Conservation (phyloP, 2,329 filamentous ascomycete species). For the Aspergillus flavus region DNA sequence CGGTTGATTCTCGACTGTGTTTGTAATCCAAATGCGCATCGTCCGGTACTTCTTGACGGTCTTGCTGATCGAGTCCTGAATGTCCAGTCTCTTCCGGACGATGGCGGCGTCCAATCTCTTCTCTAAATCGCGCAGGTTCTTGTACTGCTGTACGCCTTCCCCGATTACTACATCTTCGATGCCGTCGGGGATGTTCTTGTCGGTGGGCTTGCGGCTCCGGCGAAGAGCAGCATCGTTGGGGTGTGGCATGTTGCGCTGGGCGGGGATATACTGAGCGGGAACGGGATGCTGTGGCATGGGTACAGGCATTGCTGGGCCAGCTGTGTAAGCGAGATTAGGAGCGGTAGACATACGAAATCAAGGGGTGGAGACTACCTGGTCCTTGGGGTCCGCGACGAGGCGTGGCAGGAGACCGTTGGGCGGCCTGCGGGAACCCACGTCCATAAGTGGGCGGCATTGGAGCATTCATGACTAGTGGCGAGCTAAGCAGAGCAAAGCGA, state of each 20-base stretch:
- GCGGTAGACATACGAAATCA: slow-evolving; percentile 16
- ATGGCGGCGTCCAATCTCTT: slow-evolving; percentile 87
- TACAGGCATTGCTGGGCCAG: slow-evolving; percentile 37
- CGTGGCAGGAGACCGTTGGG: slow-evolving; percentile 46
- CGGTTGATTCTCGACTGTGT: slow-evolving; percentile 89
- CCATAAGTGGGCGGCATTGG: slow-evolving; percentile 46
- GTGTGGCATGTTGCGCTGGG: slow-evolving; percentile 40
- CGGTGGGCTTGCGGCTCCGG: slow-evolving; percentile 85
- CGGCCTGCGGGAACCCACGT: slow-evolving; percentile 43
- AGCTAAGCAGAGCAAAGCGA: not conserved
- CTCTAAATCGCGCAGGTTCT: slow-evolving; percentile 82
- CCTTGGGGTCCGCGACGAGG: slow-evolving; percentile 42
- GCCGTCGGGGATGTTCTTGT: slow-evolving; percentile 91
- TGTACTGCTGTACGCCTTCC: slow-evolving; percentile 80
- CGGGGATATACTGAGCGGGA: slow-evolving; percentile 40
- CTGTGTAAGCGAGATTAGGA: slow-evolving; percentile 18
- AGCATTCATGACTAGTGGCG: slow-evolving; percentile 37
- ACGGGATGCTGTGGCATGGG: slow-evolving; percentile 41
- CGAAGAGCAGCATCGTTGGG: slow-evolving; percentile 64
- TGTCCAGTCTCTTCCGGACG: slow-evolving; percentile 89
- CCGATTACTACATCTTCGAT: slow-evolving; percentile 81
- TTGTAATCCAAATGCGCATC: slow-evolving; percentile 90
- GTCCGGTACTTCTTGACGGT: slow-evolving; percentile 80
- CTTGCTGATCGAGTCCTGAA: slow-evolving; percentile 77
- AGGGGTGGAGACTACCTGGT: slow-evolving; percentile 36